Evolutionary conservation across 371 early-diverging fungal species (phyloP).

Genomic region (Mortierella sp.): DNA sequence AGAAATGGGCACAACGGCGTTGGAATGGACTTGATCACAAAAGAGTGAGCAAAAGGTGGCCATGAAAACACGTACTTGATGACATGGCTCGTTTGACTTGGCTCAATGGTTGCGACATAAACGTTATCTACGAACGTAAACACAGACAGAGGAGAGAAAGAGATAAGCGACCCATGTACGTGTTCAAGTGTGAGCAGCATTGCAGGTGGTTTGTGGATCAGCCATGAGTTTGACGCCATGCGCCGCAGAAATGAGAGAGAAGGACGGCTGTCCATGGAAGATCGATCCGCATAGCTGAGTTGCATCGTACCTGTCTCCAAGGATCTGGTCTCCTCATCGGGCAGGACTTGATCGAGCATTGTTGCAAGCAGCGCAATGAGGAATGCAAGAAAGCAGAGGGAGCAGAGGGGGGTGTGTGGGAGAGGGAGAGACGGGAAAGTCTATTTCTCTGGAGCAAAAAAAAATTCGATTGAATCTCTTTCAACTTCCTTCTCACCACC

Average conservation of each 20-base stretch:
- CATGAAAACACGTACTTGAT: constrained; percentile 26
- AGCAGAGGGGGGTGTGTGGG: no score
- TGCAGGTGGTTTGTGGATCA: no score
- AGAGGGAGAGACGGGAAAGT: background rate
- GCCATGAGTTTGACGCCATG: no score
- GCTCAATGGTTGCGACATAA: constrained; percentile 35
- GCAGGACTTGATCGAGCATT: constrained; percentile 44
- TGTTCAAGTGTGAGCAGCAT: background rate
- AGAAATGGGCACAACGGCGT: no score
- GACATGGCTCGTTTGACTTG: constrained; percentile 37
- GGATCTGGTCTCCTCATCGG: constrained; percentile 31
- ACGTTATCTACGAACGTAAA: constrained; percentile 23
- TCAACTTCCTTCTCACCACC: background rate
- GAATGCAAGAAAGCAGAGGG: background rate
- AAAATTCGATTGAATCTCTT: no score
- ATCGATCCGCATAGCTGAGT: background rate
- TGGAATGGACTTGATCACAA: no score
- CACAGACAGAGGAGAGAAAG: background rate
- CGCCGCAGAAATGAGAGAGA: no score
- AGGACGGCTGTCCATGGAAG: no score
- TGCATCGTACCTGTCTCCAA: constrained; percentile 36
- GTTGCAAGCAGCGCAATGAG: background rate
- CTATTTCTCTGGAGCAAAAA: no score
- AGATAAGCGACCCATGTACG: constrained; percentile 4
- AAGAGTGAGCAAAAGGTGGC: background rate